Evolutionary conservation across 2,329 filamentous ascomycete species (phyloP), one percentile per base, ranked within the genome.

Genomic region (Macrophomina phaseolina): DNA sequence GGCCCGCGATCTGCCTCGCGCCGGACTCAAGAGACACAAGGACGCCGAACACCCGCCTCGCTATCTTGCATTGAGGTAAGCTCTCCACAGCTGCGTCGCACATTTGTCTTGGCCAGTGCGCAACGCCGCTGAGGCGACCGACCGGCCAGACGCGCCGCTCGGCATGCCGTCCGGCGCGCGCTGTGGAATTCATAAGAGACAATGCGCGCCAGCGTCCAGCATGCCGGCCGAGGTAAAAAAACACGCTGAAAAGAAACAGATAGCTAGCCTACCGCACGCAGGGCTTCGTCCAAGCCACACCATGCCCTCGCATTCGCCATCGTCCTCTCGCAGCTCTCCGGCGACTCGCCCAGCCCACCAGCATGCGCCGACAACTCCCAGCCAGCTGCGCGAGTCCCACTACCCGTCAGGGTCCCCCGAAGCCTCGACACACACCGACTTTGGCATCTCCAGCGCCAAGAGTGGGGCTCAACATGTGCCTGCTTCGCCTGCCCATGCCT

Each of bases 361-460:
- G n/a, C 77, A 80, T 70, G 73, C 74, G 1, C 78, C 78, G 9
- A 60, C 69, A 7, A 77, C 72, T 2, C 78, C 78, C 42, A 79
- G 76, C 73, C 74, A 77, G 68, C 74, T 83, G 58, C 73, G 81
- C n/a, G 74, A 81, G 60, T 75, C 78, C 12, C 75, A 81, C 69
- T 78, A 78, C 61, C 81, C 81, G 64, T 79, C 76, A 34, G 75
- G 77, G 60, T 70, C 71, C 53, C 81, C 81, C 34, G 80, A 82
- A 62, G 77, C 80, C 32, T 72, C 69, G 14, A 75, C 65, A 68
- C 72, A 56, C 68, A 73, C 52, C 70, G 70, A n/a, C 69, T 38
- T 76, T 36, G 52, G 36, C 38, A 69, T 18, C 76, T 53, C 62
- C 36, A 51, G 45, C 23, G 38, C 60, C 61, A 62, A 63, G 62